Percentiles rank a stretch among this genome's conserved stretches.
phyloP scores from a whole-genome alignment of 805 yeast genomes.

The Candida quercuum region DNA sequence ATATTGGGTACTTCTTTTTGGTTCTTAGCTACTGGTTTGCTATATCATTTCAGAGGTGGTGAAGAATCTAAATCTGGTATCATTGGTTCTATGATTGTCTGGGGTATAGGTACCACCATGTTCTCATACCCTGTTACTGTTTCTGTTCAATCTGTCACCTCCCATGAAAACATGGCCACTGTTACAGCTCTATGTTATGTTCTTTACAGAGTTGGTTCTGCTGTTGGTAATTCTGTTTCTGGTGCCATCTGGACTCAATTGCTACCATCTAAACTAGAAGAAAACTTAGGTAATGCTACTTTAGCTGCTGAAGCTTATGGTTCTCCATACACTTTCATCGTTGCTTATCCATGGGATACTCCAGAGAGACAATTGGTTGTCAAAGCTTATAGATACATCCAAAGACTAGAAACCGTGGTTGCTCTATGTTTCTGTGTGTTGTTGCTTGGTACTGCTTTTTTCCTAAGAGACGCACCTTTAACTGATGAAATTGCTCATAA shows the following conservation, averaged over 20 bases:
- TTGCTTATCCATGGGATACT: slow-evolving; percentile 53
- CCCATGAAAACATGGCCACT: slow-evolving; percentile 66
- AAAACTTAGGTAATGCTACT: slow-evolving; percentile 29
- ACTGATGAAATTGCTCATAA: slow-evolving; percentile 23
- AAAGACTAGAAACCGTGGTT: slow-evolving; percentile 48
- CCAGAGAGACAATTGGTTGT: slow-evolving; percentile 55
- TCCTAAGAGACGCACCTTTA: slow-evolving; percentile 48
- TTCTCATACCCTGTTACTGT: slow-evolving; percentile 66
- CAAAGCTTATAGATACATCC: slow-evolving; percentile 52
- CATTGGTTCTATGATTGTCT: slow-evolving; percentile 56
- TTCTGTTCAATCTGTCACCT: slow-evolving; percentile 52
- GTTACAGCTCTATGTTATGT: slow-evolving; percentile 55
- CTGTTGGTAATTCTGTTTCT: slow-evolving; percentile 56
- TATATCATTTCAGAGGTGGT: slow-evolving; percentile 54
- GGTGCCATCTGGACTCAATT: slow-evolving; percentile 73
- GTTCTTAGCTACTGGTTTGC: slow-evolving; percentile 54
- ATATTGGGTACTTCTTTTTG: slow-evolving; percentile 54
- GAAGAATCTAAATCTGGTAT: slow-evolving; percentile 46
- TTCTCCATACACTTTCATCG: slow-evolving; percentile 46
- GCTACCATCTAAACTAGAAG: slow-evolving; percentile 37
- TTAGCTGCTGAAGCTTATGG: slow-evolving; percentile 44
- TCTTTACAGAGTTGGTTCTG: slow-evolving; percentile 57
- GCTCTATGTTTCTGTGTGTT: slow-evolving; percentile 49
- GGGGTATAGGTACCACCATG: slow-evolving; percentile 70
- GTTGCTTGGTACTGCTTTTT: slow-evolving; percentile 38